Conservation (phyloP, 805 yeast species). For the Candida ponderosae region DNA sequence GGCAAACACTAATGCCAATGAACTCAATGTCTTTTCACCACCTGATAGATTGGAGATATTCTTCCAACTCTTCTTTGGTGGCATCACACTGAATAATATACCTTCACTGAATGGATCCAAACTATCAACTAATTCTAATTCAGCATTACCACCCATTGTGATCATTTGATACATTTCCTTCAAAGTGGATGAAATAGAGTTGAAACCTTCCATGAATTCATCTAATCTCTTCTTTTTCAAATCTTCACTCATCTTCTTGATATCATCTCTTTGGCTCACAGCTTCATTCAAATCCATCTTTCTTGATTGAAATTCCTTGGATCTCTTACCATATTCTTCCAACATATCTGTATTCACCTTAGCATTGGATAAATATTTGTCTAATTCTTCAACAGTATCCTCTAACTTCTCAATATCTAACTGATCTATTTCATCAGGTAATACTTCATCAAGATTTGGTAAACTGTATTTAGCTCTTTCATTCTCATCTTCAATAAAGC, state of each 20-base stretch:
- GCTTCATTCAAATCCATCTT: slow-evolving; percentile 62
- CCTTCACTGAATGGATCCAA: slow-evolving; percentile 99
- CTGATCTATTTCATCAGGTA: slow-evolving; percentile 42
- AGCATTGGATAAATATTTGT: slow-evolving; percentile 45
- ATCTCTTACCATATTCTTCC: slow-evolving; percentile 66
- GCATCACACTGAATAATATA: slow-evolving; percentile 94
- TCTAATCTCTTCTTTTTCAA: slow-evolving; percentile 67
- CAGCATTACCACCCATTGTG: slow-evolving; percentile 99
- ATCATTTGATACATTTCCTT: slow-evolving; percentile 98
- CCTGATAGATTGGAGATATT: slow-evolving; percentile 93
- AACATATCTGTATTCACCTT: slow-evolving; percentile 67
- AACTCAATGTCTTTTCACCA: slow-evolving; percentile 94
- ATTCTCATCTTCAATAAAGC: slow-evolving; percentile 22
- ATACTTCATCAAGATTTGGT: slow-evolving; percentile 30
- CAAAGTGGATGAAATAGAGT: slow-evolving; percentile 73
- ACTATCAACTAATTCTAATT: slow-evolving; percentile 88
- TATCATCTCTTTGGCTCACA: slow-evolving; percentile 54
- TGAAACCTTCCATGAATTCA: slow-evolving; percentile 92
- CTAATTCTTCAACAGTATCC: slow-evolving; percentile 44
- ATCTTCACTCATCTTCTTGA: slow-evolving; percentile 55
- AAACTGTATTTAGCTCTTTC: slow-evolving; percentile 15
- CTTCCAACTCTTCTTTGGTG: slow-evolving; percentile 97
- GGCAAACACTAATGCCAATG: slow-evolving; percentile 93
- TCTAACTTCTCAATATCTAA: slow-evolving; percentile 42
- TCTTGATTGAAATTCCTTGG: slow-evolving; percentile 55